A percentile compares a stretch with the other conserved stretches of the same genome.
These are phyloP conservation scores for Polytrichum formosum DNA, from an alignment of 225 moss, liverwort and hornwort species.

Conservation along the genomic window DNA sequence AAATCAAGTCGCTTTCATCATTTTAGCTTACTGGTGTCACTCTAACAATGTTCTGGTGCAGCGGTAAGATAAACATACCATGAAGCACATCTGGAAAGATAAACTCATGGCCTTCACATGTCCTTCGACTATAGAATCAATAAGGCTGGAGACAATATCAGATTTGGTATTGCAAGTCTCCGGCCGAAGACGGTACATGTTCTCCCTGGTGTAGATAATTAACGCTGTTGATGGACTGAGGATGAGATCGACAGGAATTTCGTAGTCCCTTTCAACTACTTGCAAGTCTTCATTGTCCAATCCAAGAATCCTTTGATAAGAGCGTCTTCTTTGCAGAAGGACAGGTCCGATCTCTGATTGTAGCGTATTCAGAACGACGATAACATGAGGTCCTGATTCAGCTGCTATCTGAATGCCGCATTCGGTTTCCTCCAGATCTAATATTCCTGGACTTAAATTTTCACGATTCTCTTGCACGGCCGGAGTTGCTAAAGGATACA, in stretches of 20 bases:
- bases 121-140: constrained; percentile 38
- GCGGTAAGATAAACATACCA: constrained; percentile 45
- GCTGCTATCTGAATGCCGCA: constrained; percentile 4
- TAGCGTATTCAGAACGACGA: constrained; percentile 65
- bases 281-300: constrained; percentile 78
- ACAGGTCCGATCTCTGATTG: constrained; percentile 35
- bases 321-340: constrained; percentile 58
- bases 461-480: constrained; percentile 14
- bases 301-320: constrained; percentile 72
- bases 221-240: constrained; percentile 79
- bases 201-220: constrained; percentile 65
- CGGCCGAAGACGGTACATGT: constrained; percentile 26
- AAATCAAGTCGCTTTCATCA: not conserved
- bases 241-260: constrained; percentile 79
- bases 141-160: constrained; percentile 20
- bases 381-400: constrained; percentile 34
- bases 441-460: constrained; percentile 14
- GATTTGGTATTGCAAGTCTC: constrained; percentile 21
- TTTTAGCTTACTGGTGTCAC: not conserved
- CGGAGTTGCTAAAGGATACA: constrained; percentile 18
- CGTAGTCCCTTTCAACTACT: constrained; percentile 83
- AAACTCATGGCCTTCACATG: constrained; percentile 84
- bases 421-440: constrained; percentile 11
- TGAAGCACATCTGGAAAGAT: constrained; percentile 68
- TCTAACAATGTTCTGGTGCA: not conserved